Percentiles rank a stretch among this genome's conserved stretches.
Evolutionary conservation across 176 grass and related monocot genomes (phyloP).

Genomic region (Rhynchospora breviuscula): DNA sequence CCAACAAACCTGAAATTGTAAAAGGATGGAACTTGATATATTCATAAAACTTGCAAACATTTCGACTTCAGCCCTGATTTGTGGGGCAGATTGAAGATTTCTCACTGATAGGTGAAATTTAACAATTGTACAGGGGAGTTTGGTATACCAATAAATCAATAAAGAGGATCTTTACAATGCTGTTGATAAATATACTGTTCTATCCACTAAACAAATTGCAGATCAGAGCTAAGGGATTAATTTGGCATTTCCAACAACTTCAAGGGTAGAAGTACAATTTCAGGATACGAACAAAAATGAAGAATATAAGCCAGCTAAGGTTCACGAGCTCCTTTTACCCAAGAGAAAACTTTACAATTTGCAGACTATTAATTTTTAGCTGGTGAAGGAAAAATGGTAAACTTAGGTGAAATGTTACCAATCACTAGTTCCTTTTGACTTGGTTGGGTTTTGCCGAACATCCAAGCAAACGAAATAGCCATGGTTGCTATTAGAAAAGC

Average conservation of each 20-base stretch:
- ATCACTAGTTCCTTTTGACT: slow-evolving; percentile 65
- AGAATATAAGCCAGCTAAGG: not conserved
- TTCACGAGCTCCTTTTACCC: not conserved
- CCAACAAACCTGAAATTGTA: slow-evolving; percentile 56
- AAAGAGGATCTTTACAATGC: not conserved
- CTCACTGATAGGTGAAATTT: not conserved
- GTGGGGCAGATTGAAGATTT: not conserved
- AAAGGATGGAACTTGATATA: slow-evolving; percentile 11
- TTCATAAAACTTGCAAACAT: not conserved
- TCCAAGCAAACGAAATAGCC: slow-evolving; percentile 92
- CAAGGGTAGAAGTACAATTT: not conserved
- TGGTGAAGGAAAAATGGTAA: not conserved
- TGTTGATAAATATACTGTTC: not conserved
- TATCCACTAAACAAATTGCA: not conserved
- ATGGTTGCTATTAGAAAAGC: slow-evolving; percentile 87
- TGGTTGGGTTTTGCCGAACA: slow-evolving; percentile 73
- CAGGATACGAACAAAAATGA: not conserved
- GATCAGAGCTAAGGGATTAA: not conserved
- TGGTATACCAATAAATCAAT: not conserved
- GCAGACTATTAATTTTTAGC: not conserved
- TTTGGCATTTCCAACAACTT: not conserved
- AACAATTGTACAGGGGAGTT: not conserved
- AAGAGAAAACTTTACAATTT: not conserved
- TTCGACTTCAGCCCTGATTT: not conserved
- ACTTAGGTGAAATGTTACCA: slow-evolving; percentile 38